Conservation (phyloP, 805 yeast genomes). For the Ogataea trehalophila region DNA sequence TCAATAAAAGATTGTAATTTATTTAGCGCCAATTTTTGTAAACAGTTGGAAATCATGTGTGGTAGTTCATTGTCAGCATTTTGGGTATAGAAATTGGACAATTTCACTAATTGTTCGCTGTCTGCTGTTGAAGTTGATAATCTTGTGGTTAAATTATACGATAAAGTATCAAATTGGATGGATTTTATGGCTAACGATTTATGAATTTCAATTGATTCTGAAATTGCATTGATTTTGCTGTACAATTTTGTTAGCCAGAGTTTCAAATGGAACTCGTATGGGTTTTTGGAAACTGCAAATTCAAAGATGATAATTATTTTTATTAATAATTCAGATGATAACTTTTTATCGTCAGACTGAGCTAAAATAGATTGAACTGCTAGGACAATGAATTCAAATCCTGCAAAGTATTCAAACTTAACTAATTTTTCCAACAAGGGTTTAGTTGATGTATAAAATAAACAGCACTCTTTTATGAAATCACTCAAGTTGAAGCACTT, state of each 20-base stretch:
- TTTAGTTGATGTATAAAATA: conserved; percentile 36
- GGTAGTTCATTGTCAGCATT: conserved; percentile 49
- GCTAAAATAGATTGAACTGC: conserved; percentile 37
- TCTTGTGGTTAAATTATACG: conserved; percentile 48
- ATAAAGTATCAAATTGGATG: conserved; percentile 70
- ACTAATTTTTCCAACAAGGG: conserved; percentile 35
- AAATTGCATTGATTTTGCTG: conserved; percentile 48
- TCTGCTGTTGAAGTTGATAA: conserved; percentile 36
- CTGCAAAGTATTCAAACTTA: conserved; percentile 66
- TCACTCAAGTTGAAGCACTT: conserved; percentile 15
- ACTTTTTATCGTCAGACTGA: not conserved
- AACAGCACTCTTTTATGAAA: conserved; percentile 31
- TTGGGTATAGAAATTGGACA: conserved; percentile 44
- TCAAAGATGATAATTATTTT: conserved; percentile 55
- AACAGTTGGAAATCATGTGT: conserved; percentile 45
- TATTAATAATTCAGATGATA: conserved; percentile 25
- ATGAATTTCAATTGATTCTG: conserved; percentile 47
- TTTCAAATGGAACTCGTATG: conserved; percentile 66
- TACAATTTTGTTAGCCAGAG: conserved; percentile 69
- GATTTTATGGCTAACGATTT: conserved; percentile 58
- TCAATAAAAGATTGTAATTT: conserved; percentile 65
- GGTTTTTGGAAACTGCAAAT: conserved; percentile 47
- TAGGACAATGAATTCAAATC: conserved; percentile 60
- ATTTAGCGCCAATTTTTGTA: conserved; percentile 55
- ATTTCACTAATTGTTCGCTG: conserved; percentile 30